Base-by-base conservation (phyloP, 345 rosid species). In the Bretschneidera sinensis region DNA sequence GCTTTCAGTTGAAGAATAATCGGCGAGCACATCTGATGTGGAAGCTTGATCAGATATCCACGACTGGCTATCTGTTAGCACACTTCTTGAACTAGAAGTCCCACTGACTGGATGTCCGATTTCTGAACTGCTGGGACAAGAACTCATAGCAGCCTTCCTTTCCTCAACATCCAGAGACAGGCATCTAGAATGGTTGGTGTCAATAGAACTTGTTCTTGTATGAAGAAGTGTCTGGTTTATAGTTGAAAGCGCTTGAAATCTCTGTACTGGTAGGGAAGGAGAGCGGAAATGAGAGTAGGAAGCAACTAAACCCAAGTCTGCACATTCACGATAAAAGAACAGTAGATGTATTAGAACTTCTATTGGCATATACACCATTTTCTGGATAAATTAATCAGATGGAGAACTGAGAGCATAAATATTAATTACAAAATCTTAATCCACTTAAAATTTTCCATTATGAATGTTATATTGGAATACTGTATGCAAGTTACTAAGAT, bases 201-300 rank as follows among this genome's bases (percentile, higher is more conserved):
- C 81, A 17, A 43, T 14, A 55, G 82, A 81, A 68, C 64, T 73
- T 52, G 75, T 50, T 68, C 64, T 75, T 20, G 79, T 15, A 72
- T 67, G 74, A 35, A 79, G 70, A 54, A 71, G 57, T 48, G 72
- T 63, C 13, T 71, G 79, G 74, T 88, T 83, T 56, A 86, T 63
- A 1, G 68, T 57, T 63, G 87, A 75, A 65, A 86, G 90, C 49
- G 96, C 91, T 58, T 86, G 85, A 64, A 69, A 69, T 57, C 84
- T 77, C 80, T 85, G 95, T 56, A 60, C 57, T 10, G 78, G 79
- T 24, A 84, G 70, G 70, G 91, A 75, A 55, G 83, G 34, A 54
- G 91, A 79, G 25, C 65, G 63, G 69, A 70, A 75, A 57, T 73
- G 66, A 34, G 82, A 58, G 62, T 62, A 60, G 9, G 92, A 72